Evolutionary conservation across 139 green algal species (phyloP).

Genomic region (Ulvella scutata): DNA sequence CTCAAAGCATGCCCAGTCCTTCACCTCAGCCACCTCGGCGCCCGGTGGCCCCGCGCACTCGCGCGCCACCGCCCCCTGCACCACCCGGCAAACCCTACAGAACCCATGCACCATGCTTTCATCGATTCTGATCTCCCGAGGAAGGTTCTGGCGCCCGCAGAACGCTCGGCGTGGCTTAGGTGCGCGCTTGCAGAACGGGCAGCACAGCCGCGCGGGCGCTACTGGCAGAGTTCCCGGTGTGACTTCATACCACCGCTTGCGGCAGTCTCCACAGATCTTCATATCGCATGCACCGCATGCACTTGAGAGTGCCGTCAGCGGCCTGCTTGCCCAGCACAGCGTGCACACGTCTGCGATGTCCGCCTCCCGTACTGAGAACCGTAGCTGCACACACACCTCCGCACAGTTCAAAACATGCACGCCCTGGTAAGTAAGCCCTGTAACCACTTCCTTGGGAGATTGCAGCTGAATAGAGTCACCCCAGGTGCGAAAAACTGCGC

Average conservation of each 20-base stretch:
- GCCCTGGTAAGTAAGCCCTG: not conserved
- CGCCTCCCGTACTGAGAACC: not conserved
- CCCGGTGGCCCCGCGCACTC: no score
- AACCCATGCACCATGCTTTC: not conserved
- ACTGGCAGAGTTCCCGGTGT: not conserved
- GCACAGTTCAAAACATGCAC: not conserved
- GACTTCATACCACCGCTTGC: not conserved
- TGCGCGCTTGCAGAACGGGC: slow-evolving; percentile 2
- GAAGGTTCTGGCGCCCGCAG: not conserved
- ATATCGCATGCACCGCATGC: not conserved
- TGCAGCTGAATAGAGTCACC: not conserved
- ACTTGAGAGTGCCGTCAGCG: not conserved
- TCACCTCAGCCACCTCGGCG: not conserved
- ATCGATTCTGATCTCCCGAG: not conserved
- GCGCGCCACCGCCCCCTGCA: not conserved
- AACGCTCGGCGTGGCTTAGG: not conserved
- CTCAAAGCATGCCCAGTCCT: not conserved
- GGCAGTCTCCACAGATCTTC: not conserved
- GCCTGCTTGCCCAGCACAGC: slow-evolving; percentile 1
- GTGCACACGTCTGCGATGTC: not conserved
- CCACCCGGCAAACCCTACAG: not conserved
- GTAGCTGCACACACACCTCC: not conserved
- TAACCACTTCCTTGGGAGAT: not conserved
- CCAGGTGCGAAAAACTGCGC: not conserved
- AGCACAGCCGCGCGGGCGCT: not conserved